Evolutionary conservation across 2,329 filamentous ascomycete species (phyloP).

Genomic region (Microsporum audouinii): DNA sequence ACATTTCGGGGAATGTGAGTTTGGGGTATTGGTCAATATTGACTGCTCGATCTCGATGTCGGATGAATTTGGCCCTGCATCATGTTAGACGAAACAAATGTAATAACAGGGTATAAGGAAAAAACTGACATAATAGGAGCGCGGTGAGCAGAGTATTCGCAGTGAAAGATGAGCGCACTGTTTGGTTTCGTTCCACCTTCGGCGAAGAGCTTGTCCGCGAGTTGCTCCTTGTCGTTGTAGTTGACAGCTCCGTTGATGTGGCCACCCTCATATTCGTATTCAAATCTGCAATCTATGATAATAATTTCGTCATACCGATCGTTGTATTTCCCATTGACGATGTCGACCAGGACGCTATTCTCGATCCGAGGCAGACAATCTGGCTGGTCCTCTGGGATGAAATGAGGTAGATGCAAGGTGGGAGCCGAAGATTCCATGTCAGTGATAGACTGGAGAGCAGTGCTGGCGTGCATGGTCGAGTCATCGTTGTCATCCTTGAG

Average conservation of each 20-base stretch:
- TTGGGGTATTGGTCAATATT: conserved; percentile 80
- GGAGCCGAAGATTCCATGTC: conserved; percentile 64
- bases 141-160: conserved; percentile 94
- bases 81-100: conserved; percentile 8
- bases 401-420: conserved; percentile 68
- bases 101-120: background rate
- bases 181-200: conserved; percentile 50
- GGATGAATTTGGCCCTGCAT: conserved; percentile 67
- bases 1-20: conserved; percentile 91
- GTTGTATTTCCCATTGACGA: conserved; percentile 75
- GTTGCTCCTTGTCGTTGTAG: conserved; percentile 88
- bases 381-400: conserved; percentile 63
- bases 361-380: conserved; percentile 84
- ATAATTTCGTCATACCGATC: conserved; percentile 67
- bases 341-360: conserved; percentile 67
- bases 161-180: conserved; percentile 85
- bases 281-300: conserved; percentile 92
- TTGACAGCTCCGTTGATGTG: conserved; percentile 91
- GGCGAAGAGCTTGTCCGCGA: conserved; percentile 68
- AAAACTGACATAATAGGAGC: conserved; percentile 69
- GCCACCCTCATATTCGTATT: conserved; percentile 95
- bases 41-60: conserved; percentile 71
- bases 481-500: conserved; percentile 58
- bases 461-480: conserved; percentile 44
- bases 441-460: conserved; percentile 61